phyloP scores from a whole-genome alignment of 2,329 filamentous ascomycete genomes.

The Penicillium sp. region DNA sequence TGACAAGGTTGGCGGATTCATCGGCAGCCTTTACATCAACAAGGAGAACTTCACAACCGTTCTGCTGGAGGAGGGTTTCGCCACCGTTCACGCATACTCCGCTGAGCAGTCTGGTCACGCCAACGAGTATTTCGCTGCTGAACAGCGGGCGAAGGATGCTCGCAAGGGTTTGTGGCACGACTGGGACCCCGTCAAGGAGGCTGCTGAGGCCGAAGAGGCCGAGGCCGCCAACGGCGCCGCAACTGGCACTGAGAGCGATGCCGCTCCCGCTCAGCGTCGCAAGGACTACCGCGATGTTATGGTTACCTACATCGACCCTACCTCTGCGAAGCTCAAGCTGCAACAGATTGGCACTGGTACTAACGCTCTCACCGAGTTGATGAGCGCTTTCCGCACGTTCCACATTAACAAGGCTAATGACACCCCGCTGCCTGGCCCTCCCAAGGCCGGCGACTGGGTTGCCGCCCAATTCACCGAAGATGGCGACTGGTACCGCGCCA shows the following conservation, averaged over 20 bases:
- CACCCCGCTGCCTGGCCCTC: conserved; percentile 68
- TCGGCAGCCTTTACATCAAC: conserved; percentile 89
- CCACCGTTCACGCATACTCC: conserved; percentile 89
- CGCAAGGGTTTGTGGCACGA: conserved; percentile 89
- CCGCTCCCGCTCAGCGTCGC: conserved; percentile 56
- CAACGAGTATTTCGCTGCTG: conserved; percentile 80
- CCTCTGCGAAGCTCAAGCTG: conserved; percentile 79
- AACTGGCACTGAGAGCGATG: conserved; percentile 56
- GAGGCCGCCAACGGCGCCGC: conserved; percentile 51
- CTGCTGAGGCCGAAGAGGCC: conserved; percentile 55
- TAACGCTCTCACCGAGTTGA: conserved; percentile 78
- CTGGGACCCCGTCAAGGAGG: conserved; percentile 88
- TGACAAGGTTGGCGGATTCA: conserved; percentile 97
- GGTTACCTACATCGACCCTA: conserved; percentile 80
- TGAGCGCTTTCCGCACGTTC: conserved; percentile 88
- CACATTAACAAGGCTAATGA: conserved; percentile 82
- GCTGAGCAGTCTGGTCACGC: conserved; percentile 93
- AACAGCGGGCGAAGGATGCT: conserved; percentile 84
- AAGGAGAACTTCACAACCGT: conserved; percentile 94
- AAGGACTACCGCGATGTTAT: conserved; percentile 94
- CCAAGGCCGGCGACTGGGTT: conserved; percentile 89
- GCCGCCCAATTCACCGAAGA: conserved; percentile 89
- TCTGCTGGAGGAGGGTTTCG: conserved; percentile 89
- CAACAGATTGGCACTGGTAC: conserved; percentile 89
- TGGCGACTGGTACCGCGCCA: conserved; percentile 90